These are phyloP conservation scores for Aspergillus caelatus DNA, from an alignment of 2,329 filamentous ascomycete species.

Conservation along the genomic window DNA sequence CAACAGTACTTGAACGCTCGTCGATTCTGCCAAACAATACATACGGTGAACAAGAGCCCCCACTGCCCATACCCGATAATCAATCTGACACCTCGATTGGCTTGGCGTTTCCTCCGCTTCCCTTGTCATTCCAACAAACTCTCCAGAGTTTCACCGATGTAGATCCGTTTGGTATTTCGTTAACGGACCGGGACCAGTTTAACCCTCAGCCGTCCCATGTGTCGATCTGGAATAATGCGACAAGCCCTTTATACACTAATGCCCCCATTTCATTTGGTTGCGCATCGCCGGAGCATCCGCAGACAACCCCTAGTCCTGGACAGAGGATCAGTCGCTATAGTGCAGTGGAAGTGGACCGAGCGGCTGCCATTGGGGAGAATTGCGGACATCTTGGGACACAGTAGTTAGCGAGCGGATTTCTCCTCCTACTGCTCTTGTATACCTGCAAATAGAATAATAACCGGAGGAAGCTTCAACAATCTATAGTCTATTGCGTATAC, in stretches of 20 bases:
- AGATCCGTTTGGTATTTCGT: background rate
- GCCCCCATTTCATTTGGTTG: background rate
- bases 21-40: background rate
- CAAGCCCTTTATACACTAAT: background rate
- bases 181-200: background rate
- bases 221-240: background rate
- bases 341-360: background rate
- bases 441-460: background rate
- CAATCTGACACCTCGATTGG: constrained; percentile 8
- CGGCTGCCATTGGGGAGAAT: background rate
- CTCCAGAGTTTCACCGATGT: background rate
- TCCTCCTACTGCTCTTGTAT: background rate
- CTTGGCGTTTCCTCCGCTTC: constrained; percentile 23
- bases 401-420: background rate
- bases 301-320: background rate
- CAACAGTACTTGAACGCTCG: background rate
- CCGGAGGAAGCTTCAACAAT: background rate
- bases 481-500: background rate
- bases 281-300: background rate
- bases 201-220: background rate
- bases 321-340: background rate
- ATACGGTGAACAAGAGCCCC: background rate
- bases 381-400: background rate
- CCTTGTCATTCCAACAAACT: constrained; percentile 16
- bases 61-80: background rate